Conservation (phyloP, 306 rosid species). For the Prinsepia uniflora region DNA sequence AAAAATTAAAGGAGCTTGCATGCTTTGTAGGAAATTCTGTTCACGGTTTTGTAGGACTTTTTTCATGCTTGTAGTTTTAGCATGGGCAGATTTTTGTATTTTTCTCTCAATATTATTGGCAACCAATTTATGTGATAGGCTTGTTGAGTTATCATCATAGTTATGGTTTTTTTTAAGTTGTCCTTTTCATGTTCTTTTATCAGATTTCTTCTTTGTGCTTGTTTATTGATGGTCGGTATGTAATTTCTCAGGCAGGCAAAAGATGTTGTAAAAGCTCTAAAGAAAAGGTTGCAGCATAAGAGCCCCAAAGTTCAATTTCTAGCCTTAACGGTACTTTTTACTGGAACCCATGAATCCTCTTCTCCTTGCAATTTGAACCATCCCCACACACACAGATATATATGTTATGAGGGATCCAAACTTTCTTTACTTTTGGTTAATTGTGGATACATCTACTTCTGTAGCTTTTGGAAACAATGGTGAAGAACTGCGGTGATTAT, state of each 20-base stretch:
- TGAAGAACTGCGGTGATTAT: conserved; percentile 94
- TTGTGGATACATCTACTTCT: conserved; percentile 22
- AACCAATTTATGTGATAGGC: background rate
- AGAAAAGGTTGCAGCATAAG: conserved; percentile 90
- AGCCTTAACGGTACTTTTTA: conserved; percentile 67
- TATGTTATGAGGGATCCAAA: too few species aligned
- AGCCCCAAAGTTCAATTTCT: conserved; percentile 82
- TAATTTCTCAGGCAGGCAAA: conserved; percentile 80
- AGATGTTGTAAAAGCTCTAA: conserved; percentile 92
- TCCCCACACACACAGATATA: background rate
- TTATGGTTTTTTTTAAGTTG: background rate
- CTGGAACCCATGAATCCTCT: conserved; percentile 19
- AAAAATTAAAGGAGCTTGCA: background rate
- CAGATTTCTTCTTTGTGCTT: background rate
- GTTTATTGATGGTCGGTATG: conserved; percentile 27
- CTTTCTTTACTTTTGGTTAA: conserved; percentile 24
- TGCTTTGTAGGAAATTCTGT: background rate
- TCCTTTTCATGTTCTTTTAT: background rate
- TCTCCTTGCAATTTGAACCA: background rate
- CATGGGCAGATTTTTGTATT: background rate
- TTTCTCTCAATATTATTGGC: background rate
- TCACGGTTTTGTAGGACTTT: background rate
- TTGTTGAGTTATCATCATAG: background rate
- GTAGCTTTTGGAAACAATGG: conserved; percentile 98
- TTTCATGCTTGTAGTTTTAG: background rate